Evolutionary conservation across 1,284 basidiomycete species (phyloP).

Genomic region (Sporisorium sorghi): DNA sequence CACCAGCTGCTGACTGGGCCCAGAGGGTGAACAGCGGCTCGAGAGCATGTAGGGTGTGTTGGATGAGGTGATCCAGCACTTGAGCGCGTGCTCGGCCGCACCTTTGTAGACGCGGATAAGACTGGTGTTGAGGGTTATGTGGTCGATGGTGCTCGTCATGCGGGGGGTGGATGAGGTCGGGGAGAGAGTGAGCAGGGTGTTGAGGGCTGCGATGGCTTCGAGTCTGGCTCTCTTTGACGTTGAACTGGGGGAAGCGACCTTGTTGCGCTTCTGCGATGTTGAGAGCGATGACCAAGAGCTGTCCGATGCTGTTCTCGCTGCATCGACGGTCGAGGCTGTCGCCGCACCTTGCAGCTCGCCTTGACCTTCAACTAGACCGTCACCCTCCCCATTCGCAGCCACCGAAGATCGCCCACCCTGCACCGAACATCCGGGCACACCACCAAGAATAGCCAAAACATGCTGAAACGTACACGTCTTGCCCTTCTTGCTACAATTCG

Average conservation of each 20-base stretch:
- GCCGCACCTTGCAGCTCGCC: too few relatives aligned
- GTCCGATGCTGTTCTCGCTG: too few relatives aligned
- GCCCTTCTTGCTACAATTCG: slow-evolving; percentile 35
- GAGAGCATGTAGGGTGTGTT: slow-evolving; percentile 34
- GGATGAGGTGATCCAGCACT: slow-evolving; percentile 34
- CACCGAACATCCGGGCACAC: slow-evolving; percentile 4
- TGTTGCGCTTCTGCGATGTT: too few relatives aligned
- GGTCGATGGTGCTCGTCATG: slow-evolving; percentile 23
- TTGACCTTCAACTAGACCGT: too few relatives aligned
- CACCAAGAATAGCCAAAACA: slow-evolving; percentile 31
- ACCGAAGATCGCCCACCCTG: too few relatives aligned
- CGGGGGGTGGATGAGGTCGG: slow-evolving; percentile 15
- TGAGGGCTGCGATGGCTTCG: background rate
- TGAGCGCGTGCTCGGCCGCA: slow-evolving; percentile 31
- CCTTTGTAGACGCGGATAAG: slow-evolving; percentile 37
- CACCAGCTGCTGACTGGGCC: slow-evolving; percentile 20
- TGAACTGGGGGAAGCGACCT: too few relatives aligned
- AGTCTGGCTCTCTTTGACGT: too few relatives aligned
- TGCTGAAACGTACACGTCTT: slow-evolving; percentile 32
- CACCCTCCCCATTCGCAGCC: too few relatives aligned
- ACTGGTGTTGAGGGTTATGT: slow-evolving; percentile 30
- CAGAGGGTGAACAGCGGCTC: background rate
- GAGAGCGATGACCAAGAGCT: too few relatives aligned
- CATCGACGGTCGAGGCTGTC: too few relatives aligned
- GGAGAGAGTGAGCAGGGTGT: slow-evolving; percentile 1